Conservation (phyloP, 768 basidiomycete genomes). For the Suillus bovinus region DNA sequence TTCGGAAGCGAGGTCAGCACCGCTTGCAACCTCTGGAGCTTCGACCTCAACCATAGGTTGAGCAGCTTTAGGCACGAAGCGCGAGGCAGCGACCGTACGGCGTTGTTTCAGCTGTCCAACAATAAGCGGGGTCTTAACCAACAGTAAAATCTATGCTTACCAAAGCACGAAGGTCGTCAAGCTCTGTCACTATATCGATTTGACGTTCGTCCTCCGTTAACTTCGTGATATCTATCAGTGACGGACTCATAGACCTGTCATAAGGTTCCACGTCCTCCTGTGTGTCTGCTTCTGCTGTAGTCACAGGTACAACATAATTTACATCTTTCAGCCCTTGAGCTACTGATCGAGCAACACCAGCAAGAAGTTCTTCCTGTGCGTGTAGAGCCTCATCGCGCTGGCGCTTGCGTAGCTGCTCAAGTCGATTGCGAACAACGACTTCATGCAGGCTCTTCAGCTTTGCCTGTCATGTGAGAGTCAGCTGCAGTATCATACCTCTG, state of each 20-base stretch:
- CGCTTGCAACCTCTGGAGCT: conserved; percentile 56
- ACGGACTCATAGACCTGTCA: conserved; percentile 83
- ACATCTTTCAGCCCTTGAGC: conserved; percentile 42
- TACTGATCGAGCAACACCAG: conserved; percentile 69
- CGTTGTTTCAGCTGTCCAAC: conserved; percentile 65
- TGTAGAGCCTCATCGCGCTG: conserved; percentile 96
- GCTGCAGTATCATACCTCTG: conserved; percentile 2
- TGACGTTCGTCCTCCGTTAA: conserved; percentile 78
- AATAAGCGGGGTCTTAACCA: conserved; percentile 8
- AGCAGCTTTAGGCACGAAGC: conserved; percentile 80
- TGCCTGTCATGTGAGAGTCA: conserved; percentile 50
- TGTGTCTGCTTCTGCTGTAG: conserved; percentile 36
- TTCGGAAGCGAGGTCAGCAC: conserved; percentile 82
- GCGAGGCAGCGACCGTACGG: conserved; percentile 76
- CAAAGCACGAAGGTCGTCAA: conserved; percentile 61
- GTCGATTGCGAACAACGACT: conserved; percentile 92
- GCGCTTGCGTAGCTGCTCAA: conserved; percentile 93
- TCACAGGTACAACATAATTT: conserved; percentile 38
- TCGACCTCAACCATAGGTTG: conserved; percentile 60
- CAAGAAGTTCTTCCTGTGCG: conserved; percentile 87
- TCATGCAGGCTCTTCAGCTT: conserved; percentile 92
- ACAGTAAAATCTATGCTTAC: conserved; percentile 43
- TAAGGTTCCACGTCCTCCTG: conserved; percentile 76
- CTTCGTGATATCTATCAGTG: conserved; percentile 68
- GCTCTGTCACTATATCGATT: conserved; percentile 72